Evolutionary conservation across 805 yeast genomes (phyloP).

Genomic region (Zygosaccharomyces bisporus): DNA sequence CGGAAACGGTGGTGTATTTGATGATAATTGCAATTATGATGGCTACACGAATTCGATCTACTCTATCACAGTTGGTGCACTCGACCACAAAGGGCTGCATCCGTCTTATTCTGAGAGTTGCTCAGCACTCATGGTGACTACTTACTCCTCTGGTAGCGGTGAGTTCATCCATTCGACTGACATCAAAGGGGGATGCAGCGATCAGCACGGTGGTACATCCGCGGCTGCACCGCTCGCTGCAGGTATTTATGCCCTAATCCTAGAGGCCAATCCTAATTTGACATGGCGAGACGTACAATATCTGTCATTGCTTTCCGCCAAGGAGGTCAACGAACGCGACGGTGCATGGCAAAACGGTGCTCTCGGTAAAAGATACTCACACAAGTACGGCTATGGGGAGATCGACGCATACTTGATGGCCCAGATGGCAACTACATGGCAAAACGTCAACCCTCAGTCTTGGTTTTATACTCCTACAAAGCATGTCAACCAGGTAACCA

Average conservation of each 20-base stretch:
- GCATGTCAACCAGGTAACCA: conserved; percentile 33
- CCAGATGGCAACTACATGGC: conserved; percentile 68
- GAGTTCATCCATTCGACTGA: conserved; percentile 90
- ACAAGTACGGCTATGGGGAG: conserved; percentile 88
- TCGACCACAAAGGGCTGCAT: conserved; percentile 81
- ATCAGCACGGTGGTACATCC: conserved; percentile 89
- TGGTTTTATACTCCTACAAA: conserved; percentile 57
- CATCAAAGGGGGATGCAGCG: conserved; percentile 62
- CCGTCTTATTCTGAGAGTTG: conserved; percentile 92
- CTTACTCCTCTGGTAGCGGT: conserved; percentile 87
- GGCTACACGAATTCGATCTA: conserved; percentile 96
- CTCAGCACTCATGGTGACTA: conserved; percentile 89
- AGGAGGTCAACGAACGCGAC: conserved; percentile 61
- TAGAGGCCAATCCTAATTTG: conserved; percentile 78
- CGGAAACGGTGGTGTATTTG: conserved; percentile 83
- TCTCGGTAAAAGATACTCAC: conserved; percentile 68
- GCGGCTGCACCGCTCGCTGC: conserved; percentile 99
- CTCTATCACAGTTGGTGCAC: conserved; percentile 91
- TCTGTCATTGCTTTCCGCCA: conserved; percentile 66
- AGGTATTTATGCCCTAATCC: conserved; percentile 81
- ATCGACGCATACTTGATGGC: conserved; percentile 78
- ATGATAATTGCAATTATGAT: conserved; percentile 93
- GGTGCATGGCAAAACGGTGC: conserved; percentile 73
- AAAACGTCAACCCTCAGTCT: conserved; percentile 86
- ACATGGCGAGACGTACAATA: conserved; percentile 97